phyloP scores from a whole-genome alignment of 106 monocot species.

The Dioscorea zingiberensis region DNA sequence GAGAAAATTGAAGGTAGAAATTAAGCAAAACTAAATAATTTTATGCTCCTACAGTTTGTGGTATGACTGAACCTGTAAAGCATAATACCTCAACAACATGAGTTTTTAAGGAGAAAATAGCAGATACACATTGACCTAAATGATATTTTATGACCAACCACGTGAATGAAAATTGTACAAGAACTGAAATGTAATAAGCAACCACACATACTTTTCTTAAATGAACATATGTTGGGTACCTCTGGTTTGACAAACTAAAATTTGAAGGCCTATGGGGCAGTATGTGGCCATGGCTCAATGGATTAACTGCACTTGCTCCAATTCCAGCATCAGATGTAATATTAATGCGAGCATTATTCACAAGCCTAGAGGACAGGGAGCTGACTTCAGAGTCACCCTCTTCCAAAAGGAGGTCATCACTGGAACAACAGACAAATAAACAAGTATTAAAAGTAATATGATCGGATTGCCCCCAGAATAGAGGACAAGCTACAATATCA shows the following conservation, averaged over 20 bases:
- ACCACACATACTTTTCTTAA: not conserved
- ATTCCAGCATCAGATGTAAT: constrained; percentile 14
- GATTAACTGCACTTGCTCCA: constrained; percentile 21
- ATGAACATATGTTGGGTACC: constrained; percentile 26
- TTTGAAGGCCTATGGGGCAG: constrained; percentile 24
- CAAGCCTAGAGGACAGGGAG: constrained; percentile 26
- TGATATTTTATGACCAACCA: too few species aligned
- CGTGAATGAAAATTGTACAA: too few species aligned
- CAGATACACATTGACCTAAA: too few species aligned
- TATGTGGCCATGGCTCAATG: constrained; percentile 19
- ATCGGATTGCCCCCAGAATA: too few species aligned
- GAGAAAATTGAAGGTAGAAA: too few species aligned
- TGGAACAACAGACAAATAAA: constrained; percentile 18
- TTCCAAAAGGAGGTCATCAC: constrained; percentile 93
- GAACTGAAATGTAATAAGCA: not conserved
- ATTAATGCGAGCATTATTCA: constrained; percentile 26
- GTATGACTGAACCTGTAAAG: too few species aligned
- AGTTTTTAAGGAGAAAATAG: too few species aligned
- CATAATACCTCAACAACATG: too few species aligned
- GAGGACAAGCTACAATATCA: too few species aligned
- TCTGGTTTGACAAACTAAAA: constrained; percentile 29
- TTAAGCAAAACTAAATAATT: too few species aligned
- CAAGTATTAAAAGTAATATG: not conserved
- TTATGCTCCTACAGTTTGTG: too few species aligned
- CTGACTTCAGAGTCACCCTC: constrained; percentile 52